Conservation (phyloP, 192 early-diverging fungal species). For the Backusella australiensis region DNA sequence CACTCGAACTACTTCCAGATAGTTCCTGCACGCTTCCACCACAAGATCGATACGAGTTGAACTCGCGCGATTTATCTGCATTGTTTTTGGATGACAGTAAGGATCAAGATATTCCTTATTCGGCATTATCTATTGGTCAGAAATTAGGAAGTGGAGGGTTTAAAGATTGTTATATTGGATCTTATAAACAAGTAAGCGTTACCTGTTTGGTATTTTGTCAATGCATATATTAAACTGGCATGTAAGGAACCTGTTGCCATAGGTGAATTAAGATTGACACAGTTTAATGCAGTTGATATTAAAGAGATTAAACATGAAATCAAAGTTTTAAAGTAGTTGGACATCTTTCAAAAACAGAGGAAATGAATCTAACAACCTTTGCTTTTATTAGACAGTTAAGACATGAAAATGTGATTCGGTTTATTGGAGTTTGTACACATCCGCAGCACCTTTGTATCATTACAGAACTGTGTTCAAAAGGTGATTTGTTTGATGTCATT, state of each 20-base stretch:
- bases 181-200: not conserved
- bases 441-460: conserved; percentile 64
- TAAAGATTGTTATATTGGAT: conserved; percentile 65
- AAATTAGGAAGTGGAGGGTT: conserved; percentile 77
- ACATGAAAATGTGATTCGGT: conserved; percentile 71
- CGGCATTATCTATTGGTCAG: conserved; percentile 54
- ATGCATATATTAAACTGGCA: not conserved
- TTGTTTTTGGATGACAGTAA: conserved; percentile 41
- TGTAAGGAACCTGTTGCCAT: conserved; percentile 64
- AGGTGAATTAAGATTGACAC: conserved; percentile 62
- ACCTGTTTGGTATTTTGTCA: not conserved
- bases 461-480: conserved; percentile 72
- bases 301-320: conserved; percentile 75
- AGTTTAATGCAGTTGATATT: conserved; percentile 68
- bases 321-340: conserved; percentile 62
- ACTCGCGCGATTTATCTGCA: conserved; percentile 42
- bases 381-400: conserved; percentile 51
- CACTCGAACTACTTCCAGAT: conserved; percentile 33
- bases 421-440: conserved; percentile 71
- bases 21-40: conserved; percentile 28
- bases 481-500: conserved; percentile 75
- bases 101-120: conserved; percentile 58
- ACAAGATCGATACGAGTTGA: conserved; percentile 23
- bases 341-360: not conserved
- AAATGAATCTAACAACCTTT: not conserved